phyloP scores from a whole-genome alignment of 805 yeast genomes.

The Kodamaea jinghongensis region DNA sequence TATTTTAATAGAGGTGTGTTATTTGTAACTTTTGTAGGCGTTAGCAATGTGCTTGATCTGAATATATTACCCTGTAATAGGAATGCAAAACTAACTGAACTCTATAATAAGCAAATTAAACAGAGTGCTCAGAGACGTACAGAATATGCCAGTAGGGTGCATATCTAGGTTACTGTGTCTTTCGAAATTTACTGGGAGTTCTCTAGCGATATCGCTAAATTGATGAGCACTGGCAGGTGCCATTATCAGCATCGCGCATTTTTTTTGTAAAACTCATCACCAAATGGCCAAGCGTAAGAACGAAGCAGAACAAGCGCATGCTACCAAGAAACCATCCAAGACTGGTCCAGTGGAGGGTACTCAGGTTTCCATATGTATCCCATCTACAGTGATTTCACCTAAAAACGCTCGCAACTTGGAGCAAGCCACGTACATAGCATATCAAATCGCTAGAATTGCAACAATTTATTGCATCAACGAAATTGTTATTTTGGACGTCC shows the following conservation, averaged over 20 bases:
- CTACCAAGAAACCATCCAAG: conserved; percentile 33
- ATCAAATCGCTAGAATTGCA: conserved; percentile 77
- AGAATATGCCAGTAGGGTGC: no score
- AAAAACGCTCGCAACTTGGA: conserved; percentile 62
- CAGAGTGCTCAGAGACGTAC: no score
- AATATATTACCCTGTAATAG: no score
- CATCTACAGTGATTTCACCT: conserved; percentile 57
- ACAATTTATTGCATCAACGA: conserved; percentile 70
- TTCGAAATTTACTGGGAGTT: no score
- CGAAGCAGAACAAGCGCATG: conserved; percentile 14
- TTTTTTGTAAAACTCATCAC: conserved; percentile 1
- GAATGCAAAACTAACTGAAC: no score
- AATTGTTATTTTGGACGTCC: conserved; percentile 64
- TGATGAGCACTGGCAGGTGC: no score
- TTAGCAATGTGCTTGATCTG: no score
- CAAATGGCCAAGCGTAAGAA: conserved; percentile 24
- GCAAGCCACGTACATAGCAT: conserved; percentile 69
- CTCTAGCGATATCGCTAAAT: no score
- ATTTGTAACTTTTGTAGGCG: neutral
- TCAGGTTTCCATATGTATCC: conserved; percentile 65
- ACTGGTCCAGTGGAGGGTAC: conserved; percentile 13
- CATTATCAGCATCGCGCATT: neutral
- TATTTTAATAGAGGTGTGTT: neutral
- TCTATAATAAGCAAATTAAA: no score
- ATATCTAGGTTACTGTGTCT: no score